Base-by-base conservation (phyloP, 805 yeast genomes). In the Kluyveromyces siamensis region DNA sequence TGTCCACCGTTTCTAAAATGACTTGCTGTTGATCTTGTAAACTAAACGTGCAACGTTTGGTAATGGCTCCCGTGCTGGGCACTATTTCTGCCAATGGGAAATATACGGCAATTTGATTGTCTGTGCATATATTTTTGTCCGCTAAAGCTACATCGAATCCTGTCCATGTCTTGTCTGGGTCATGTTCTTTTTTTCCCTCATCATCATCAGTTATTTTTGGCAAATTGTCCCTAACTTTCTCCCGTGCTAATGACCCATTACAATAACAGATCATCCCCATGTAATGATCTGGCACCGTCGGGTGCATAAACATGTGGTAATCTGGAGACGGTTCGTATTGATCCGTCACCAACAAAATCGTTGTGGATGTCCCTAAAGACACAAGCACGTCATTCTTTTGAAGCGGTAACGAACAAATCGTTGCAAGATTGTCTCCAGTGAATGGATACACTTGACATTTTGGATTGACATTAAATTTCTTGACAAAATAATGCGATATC, bases 231-330 rank as follows among this genome's bases (percentile, higher is more conserved):
- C 93, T 73, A 10, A 88, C 72, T 49, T 74, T 73, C 58, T 89
- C 96, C 54, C 97, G 72, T 0, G 96, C 96, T 44, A 89, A 69
- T 0, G 96, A 77, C 0, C 97, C 96, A 63, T 89, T 89, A 60
- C 95, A 85, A 65, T 89, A 89, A 63, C 97, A 89, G 48, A 90
- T 79, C 97, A 89, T 89, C 19, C 95, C 96, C 96, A 89, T 90
- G 63, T 80, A 89, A 37, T 83, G 80, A 37, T 73, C 74, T 0
- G 78, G 76, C 52, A 85, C 76, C 0, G 95, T 84, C 8, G 97
- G 96, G 62, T 90, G 96, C 53, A 79, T 79, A 69, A 89, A 89
- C 54, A 88, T 66, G 61, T 89, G 96, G 62, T 88, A 89, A 56
- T 83, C 84, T 6, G 87, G 79, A 1, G 90, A 83, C 1, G 96